Evolutionary conservation across 306 rosid species (phyloP).

Genomic region (Echinosophora koreensis): DNA sequence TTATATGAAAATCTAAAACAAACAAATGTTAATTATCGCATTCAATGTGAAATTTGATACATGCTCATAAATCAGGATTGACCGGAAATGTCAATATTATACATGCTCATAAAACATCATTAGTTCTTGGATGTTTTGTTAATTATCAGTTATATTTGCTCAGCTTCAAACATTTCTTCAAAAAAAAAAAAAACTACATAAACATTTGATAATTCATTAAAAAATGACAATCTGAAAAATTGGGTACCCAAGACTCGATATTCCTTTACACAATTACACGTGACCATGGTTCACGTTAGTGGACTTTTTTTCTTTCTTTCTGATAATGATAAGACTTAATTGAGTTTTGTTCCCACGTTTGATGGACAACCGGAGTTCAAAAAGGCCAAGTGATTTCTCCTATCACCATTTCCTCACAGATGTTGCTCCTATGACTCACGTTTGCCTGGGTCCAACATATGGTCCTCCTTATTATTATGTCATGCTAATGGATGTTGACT

Average conservation of each 20-base stretch:
- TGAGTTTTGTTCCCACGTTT: constrained; percentile 34
- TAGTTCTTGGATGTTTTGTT: not conserved
- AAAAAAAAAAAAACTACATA: not conserved
- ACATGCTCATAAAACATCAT: not conserved
- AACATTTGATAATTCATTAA: constrained; percentile 26
- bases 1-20: too few relatives aligned
- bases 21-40: too few relatives aligned
- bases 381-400: constrained; percentile 26
- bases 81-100: too few relatives aligned
- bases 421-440: constrained; percentile 49
- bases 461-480: not conserved
- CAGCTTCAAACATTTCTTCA: not conserved
- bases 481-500: constrained; percentile 24
- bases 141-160: constrained; percentile 10
- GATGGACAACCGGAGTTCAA: constrained; percentile 23
- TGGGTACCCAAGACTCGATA: constrained; percentile 19
- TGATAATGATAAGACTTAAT: not conserved
- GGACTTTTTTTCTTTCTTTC: not conserved
- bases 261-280: constrained; percentile 44
- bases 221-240: constrained; percentile 7
- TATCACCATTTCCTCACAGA: not conserved
- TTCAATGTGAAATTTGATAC: too few relatives aligned
- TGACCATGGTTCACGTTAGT: constrained; percentile 36
- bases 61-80: too few relatives aligned
- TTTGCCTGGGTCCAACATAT: constrained; percentile 38